A percentile compares a stretch with the other conserved stretches of the same genome.
Conservation (phyloP, 208 protist genomes). For the Trypanosoma scelopori region DNA sequence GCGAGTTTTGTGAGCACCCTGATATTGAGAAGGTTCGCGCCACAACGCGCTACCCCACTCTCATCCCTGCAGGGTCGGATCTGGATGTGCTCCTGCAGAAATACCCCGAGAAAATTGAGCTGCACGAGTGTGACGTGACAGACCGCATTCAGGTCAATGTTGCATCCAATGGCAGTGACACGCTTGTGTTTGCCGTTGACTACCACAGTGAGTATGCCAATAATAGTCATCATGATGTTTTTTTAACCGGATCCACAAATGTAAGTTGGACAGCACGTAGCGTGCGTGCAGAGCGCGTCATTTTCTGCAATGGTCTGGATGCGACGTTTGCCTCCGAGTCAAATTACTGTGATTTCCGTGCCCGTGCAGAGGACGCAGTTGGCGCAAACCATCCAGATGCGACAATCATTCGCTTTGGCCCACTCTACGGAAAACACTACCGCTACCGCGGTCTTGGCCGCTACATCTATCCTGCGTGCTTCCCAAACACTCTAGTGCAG, state of each 20-base stretch:
- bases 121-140: conserved; percentile 92
- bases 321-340: conserved; percentile 91
- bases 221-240: conserved; percentile 92
- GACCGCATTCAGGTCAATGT: conserved; percentile 92
- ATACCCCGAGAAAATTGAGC: conserved; percentile 88
- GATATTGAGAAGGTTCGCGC: conserved; percentile 89
- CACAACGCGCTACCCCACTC: conserved; percentile 87
- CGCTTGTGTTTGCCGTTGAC: conserved; percentile 90
- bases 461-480: conserved; percentile 87
- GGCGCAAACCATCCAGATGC: conserved; percentile 89
- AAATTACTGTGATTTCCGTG: conserved; percentile 91
- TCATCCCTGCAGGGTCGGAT: conserved; percentile 86
- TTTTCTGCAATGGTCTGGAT: conserved; percentile 91
- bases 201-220: conserved; percentile 91
- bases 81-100: conserved; percentile 81
- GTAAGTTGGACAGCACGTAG: conserved; percentile 91
- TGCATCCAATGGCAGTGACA: conserved; percentile 89
- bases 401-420: conserved; percentile 88
- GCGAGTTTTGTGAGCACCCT: conserved; percentile 88
- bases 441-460: conserved; percentile 89
- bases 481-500: conserved; percentile 87
- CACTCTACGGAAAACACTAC: conserved; percentile 88
- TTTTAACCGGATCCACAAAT: conserved; percentile 85
- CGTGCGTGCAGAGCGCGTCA: conserved; percentile 86
- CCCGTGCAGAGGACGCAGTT: conserved; percentile 85